A percentile compares a stretch with the other conserved stretches of the same genome.
phyloP scores from a whole-genome alignment of 306 rosid species.

The Astragalus membranaceus region DNA sequence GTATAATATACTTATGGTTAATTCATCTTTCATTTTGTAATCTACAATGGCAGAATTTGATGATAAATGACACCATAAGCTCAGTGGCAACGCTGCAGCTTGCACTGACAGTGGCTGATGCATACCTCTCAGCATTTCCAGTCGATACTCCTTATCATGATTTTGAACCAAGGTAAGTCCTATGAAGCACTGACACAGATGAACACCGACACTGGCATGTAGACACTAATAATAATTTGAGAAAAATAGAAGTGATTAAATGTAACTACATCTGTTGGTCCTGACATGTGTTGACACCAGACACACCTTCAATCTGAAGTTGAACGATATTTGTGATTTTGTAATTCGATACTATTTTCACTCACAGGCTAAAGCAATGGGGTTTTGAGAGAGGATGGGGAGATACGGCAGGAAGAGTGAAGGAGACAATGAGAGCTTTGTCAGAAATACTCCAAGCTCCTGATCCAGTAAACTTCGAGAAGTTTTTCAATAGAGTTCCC shows the following conservation, averaged over 20 bases:
- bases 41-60: slow-evolving; percentile 45
- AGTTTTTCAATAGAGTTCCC: slow-evolving; percentile 62
- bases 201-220: no score
- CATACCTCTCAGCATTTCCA: slow-evolving; percentile 49
- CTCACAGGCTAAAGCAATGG: slow-evolving; percentile 70
- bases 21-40: background rate
- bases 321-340: background rate
- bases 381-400: slow-evolving; percentile 99
- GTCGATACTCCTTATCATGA: slow-evolving; percentile 40
- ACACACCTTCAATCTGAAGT: background rate
- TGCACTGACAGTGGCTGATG: slow-evolving; percentile 63
- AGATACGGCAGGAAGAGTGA: slow-evolving; percentile 64
- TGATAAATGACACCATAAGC: slow-evolving; percentile 57
- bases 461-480: slow-evolving; percentile 62
- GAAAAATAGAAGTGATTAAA: no score
- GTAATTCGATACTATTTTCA: background rate
- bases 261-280: no score
- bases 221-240: no score
- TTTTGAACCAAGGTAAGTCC: slow-evolving; percentile 60
- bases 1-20: background rate
- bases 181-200: no score
- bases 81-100: slow-evolving; percentile 63
- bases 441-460: slow-evolving; percentile 89
- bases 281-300: no score
- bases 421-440: slow-evolving; percentile 56